These are phyloP conservation scores for Paraleonurus japonicus DNA, from an alignment of 257 asterid species.

Conservation along the genomic window DNA sequence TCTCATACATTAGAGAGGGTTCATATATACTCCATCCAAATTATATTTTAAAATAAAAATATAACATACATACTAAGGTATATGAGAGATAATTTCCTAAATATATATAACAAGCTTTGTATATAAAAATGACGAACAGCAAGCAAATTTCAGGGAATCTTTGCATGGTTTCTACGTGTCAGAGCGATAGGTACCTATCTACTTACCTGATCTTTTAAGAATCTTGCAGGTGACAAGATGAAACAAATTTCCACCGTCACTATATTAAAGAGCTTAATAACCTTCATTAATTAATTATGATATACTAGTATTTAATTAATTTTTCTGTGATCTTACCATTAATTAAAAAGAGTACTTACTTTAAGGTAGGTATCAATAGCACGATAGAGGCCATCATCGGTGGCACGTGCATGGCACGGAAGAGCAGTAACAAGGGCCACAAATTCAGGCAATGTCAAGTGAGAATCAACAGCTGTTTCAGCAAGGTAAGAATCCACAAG, in stretches of 20 bases:
- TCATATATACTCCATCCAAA: too few relatives aligned
- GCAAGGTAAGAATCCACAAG: slow-evolving; percentile 73
- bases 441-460: slow-evolving; percentile 42
- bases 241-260: background rate
- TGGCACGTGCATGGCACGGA: slow-evolving; percentile 67
- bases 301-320: too few relatives aligned
- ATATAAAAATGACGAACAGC: background rate
- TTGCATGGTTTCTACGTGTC: background rate
- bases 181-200: slow-evolving; percentile 12
- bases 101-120: too few relatives aligned
- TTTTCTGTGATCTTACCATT: too few relatives aligned
- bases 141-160: slow-evolving; percentile 1
- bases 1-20: too few relatives aligned
- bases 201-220: slow-evolving; percentile 23
- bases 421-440: slow-evolving; percentile 47
- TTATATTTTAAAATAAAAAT: too few relatives aligned
- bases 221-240: slow-evolving; percentile 18
- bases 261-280: too few relatives aligned
- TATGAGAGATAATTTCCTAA: too few relatives aligned
- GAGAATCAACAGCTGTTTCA: slow-evolving; percentile 64
- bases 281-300: too few relatives aligned
- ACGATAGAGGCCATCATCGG: slow-evolving; percentile 58
- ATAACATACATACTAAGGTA: too few relatives aligned
- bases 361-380: slow-evolving; percentile 79
- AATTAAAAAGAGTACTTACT: too few relatives aligned